Conservation (phyloP, 495 filamentous ascomycete genomes). For the Clavariopsis aquatica region DNA sequence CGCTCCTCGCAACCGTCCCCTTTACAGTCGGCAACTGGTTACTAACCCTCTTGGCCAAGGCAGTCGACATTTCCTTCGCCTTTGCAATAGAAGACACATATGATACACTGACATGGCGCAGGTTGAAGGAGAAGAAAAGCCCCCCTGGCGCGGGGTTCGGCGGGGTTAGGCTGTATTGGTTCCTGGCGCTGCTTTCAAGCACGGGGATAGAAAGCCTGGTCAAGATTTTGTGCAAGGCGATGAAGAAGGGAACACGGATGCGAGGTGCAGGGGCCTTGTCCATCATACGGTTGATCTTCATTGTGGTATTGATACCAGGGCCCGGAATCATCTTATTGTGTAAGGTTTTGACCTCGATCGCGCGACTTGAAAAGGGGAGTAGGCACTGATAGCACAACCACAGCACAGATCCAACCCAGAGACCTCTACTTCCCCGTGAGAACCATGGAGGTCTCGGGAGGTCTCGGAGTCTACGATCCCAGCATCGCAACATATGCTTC, state of each 20-base stretch:
- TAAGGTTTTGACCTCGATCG: neutral
- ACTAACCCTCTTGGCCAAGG: slow-evolving; percentile 17
- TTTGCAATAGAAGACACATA: slow-evolving; percentile 16
- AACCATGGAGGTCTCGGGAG: slow-evolving; percentile 12
- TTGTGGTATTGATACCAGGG: slow-evolving; percentile 20
- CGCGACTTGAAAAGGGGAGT: neutral
- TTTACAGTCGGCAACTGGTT: slow-evolving; percentile 15
- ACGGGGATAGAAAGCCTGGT: slow-evolving; percentile 16
- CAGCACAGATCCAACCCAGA: slow-evolving; percentile 13
- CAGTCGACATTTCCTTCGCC: slow-evolving; percentile 24
- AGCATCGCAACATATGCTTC: neutral
- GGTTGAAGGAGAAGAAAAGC: neutral
- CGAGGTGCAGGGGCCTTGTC: neutral
- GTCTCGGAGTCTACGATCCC: slow-evolving; percentile 17
- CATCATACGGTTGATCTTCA: slow-evolving; percentile 9
- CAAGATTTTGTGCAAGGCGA: slow-evolving; percentile 1
- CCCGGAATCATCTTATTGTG: slow-evolving; percentile 27
- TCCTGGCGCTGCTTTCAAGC: slow-evolving; percentile 17
- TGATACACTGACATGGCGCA: slow-evolving; percentile 21
- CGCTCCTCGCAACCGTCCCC: slow-evolving; percentile 10
- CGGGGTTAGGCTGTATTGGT: slow-evolving; percentile 10
- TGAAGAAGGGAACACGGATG: neutral
- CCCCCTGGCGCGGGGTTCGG: neutral
- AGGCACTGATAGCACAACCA: too few species aligned
- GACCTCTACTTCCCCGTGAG: slow-evolving; percentile 6